These are phyloP conservation scores for Blastobotrys ciferrii DNA, from an alignment of 1,139 yeast species.

Conservation along the genomic window DNA sequence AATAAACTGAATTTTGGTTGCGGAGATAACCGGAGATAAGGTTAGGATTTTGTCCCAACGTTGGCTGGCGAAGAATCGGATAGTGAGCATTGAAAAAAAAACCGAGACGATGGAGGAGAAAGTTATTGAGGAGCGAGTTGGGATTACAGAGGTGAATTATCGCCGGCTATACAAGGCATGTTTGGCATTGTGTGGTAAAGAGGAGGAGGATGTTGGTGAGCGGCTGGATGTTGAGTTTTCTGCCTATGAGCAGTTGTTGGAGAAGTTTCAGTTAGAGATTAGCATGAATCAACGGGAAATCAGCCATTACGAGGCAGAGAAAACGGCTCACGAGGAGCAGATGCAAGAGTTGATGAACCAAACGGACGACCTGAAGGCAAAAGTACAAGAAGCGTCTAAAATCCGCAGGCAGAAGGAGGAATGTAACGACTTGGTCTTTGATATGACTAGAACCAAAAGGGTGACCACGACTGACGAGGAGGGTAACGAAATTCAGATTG, in stretches of 20 bases:
- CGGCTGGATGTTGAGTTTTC: slow-evolving; percentile 23
- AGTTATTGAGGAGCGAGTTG: slow-evolving; percentile 30
- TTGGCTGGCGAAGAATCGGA: too few species aligned
- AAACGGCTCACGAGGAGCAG: slow-evolving; percentile 19
- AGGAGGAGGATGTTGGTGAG: slow-evolving; percentile 13
- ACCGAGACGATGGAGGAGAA: slow-evolving; percentile 21
- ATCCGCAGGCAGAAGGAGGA: slow-evolving; percentile 31
- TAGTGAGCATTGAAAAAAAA: too few species aligned
- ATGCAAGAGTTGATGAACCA: slow-evolving; percentile 21
- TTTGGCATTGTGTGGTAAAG: slow-evolving; percentile 12
- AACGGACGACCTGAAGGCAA: slow-evolving; percentile 27
- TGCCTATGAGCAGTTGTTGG: slow-evolving; percentile 27
- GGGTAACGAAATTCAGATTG: slow-evolving; percentile 20
- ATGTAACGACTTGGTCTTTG: slow-evolving; percentile 30
- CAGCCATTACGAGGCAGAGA: slow-evolving; percentile 22
- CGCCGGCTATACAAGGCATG: slow-evolving; percentile 26
- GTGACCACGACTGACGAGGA: slow-evolving; percentile 20
- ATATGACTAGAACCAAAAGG: slow-evolving; percentile 28
- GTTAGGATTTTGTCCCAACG: too few species aligned
- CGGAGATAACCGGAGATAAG: background rate
- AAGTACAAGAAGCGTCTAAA: slow-evolving; percentile 27
- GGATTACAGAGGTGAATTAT: slow-evolving; percentile 27
- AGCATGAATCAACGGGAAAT: slow-evolving; percentile 29
- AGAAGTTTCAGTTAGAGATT: slow-evolving; percentile 30
- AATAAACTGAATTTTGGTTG: too few species aligned